Percentiles rank a stretch among this genome's conserved stretches.
phyloP scores from a whole-genome alignment of 352 stramenopile genomes.

The Pythium aquatile region DNA sequence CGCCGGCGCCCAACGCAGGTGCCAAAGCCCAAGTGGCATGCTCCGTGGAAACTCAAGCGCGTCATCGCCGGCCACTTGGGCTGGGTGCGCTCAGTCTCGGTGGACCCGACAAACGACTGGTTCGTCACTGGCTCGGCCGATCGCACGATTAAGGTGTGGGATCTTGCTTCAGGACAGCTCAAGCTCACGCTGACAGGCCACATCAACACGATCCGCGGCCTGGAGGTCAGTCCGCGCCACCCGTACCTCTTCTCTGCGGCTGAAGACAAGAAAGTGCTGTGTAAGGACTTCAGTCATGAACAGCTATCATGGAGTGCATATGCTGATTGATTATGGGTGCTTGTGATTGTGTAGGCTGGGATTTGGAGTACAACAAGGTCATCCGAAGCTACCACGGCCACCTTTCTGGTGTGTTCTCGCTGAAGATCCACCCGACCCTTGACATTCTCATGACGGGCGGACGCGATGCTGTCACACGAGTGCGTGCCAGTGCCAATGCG shows the following conservation, averaged over 20 bases:
- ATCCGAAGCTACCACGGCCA: slow-evolving; percentile 99
- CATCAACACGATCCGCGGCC: slow-evolving; percentile 96
- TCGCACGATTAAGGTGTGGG: slow-evolving; percentile 98
- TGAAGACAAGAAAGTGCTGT: slow-evolving; percentile 99
- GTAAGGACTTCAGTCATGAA: slow-evolving; percentile 31
- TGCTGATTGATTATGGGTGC: background rate
- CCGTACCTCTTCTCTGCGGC: slow-evolving; percentile 98
- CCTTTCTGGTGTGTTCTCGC: slow-evolving; percentile 96
- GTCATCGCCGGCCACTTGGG: slow-evolving; percentile 95
- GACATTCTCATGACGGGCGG: slow-evolving; percentile 98
- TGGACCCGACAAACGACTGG: slow-evolving; percentile 98
- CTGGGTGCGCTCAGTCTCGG: slow-evolving; percentile 97
- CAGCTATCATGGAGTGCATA: background rate
- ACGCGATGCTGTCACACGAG: slow-evolving; percentile 83
- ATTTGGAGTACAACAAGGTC: slow-evolving; percentile 99
- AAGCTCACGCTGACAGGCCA: slow-evolving; percentile 99
- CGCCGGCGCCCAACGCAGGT: slow-evolving; percentile 83
- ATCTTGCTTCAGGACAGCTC: slow-evolving; percentile 96
- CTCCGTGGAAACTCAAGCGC: slow-evolving; percentile 97
- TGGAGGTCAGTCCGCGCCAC: slow-evolving; percentile 95
- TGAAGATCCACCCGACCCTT: slow-evolving; percentile 97
- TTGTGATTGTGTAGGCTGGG: slow-evolving; percentile 80
- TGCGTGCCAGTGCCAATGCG: slow-evolving; percentile 30
- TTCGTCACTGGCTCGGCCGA: slow-evolving; percentile 98
- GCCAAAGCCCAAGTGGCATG: slow-evolving; percentile 97